Conservation (phyloP, 192 early-diverging fungal genomes). For the Podila epicladia region DNA sequence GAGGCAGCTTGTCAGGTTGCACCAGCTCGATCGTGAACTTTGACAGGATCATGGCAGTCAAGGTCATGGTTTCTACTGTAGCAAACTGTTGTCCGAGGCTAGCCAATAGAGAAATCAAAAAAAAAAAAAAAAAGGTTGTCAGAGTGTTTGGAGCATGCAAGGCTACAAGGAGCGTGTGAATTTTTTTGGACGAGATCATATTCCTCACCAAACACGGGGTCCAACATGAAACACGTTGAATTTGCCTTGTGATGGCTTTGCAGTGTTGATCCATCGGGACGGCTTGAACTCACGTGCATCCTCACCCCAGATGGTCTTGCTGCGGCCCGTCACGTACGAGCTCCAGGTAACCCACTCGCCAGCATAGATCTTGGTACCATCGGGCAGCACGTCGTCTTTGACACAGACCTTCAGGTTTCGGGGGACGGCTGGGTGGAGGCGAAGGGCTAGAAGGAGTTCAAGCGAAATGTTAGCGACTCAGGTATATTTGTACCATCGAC, state of each 20-base stretch:
- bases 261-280: conserved; percentile 61
- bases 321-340: conserved; percentile 65
- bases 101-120: too few relatives aligned
- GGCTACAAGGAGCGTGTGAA: too few relatives aligned
- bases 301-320: conserved; percentile 65
- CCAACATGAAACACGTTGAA: conserved; percentile 51
- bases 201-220: too few relatives aligned
- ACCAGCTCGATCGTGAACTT: conserved; percentile 25
- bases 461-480: neutral
- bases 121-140: too few relatives aligned
- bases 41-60: conserved; percentile 29
- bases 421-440: conserved; percentile 73
- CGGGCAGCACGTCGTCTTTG: conserved; percentile 67
- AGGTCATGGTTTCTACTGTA: conserved; percentile 34
- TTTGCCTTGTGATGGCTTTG: conserved; percentile 37
- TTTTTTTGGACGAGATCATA: too few relatives aligned
- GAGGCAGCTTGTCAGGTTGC: neutral
- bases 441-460: conserved; percentile 58
- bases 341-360: conserved; percentile 60
- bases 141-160: too few relatives aligned
- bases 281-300: conserved; percentile 68
- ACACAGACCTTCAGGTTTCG: conserved; percentile 57
- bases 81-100: conserved; percentile 36
- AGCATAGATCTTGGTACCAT: conserved; percentile 63
- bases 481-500: neutral